phyloP scores from a whole-genome alignment of 352 stramenopile species.

The Phytophthora quininea region DNA sequence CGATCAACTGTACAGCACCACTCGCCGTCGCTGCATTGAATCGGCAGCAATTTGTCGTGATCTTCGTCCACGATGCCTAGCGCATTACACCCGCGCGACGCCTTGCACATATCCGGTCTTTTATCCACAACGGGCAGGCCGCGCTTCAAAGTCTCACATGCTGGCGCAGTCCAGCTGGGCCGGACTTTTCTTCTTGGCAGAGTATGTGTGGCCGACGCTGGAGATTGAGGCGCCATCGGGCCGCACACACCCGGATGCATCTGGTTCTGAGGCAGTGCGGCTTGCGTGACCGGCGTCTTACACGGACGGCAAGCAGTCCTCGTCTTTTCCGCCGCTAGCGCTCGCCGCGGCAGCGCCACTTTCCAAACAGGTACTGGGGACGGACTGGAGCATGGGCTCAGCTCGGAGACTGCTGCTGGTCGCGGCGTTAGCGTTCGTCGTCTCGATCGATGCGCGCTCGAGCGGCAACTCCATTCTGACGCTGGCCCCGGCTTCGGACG shows the following conservation, averaged over 20 bases:
- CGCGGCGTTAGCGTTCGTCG: conserved; percentile 19
- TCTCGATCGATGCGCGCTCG: not conserved
- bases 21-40: too few relatives aligned
- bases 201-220: conserved; percentile 16
- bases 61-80: too few relatives aligned
- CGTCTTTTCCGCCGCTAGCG: conserved; percentile 7
- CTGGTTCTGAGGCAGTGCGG: conserved; percentile 28
- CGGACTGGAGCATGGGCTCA: conserved; percentile 23
- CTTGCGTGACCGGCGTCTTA: conserved; percentile 14
- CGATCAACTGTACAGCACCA: too few relatives aligned
- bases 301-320: conserved; percentile 20
- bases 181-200: conserved; percentile 26
- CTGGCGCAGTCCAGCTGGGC: not conserved
- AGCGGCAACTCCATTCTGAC: conserved; percentile 8
- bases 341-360: conserved; percentile 12
- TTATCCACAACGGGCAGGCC: too few relatives aligned
- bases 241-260: conserved; percentile 18
- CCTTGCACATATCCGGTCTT: too few relatives aligned
- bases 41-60: too few relatives aligned
- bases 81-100: too few relatives aligned
- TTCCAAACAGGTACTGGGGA: conserved; percentile 30
- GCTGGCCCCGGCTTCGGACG: conserved; percentile 20
- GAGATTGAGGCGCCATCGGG: conserved; percentile 27
- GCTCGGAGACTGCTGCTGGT: conserved; percentile 26
- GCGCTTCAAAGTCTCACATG: too few relatives aligned